Evolutionary conservation across 75 land plant species (phyloP).

Genomic region (Isoetes taiwanensis): DNA sequence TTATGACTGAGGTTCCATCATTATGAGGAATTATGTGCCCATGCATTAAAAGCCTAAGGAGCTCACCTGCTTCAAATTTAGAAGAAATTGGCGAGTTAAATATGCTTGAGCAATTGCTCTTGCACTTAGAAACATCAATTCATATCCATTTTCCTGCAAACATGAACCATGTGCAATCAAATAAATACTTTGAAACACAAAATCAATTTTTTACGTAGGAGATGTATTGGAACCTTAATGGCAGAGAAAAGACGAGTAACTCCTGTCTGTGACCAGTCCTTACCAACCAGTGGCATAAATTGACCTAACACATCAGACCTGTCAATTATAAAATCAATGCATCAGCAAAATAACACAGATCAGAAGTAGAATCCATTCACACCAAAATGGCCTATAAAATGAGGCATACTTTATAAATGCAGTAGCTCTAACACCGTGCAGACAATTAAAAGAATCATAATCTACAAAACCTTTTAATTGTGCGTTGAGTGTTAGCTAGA

Average conservation of each 20-base stretch:
- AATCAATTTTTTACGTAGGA: background rate
- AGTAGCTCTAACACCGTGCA: too few relatives aligned
- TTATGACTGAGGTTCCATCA: too few relatives aligned
- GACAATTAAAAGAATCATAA: too few relatives aligned
- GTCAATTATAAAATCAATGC: background rate
- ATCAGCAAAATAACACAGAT: too few relatives aligned
- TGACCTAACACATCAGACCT: conserved; percentile 99
- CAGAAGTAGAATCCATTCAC: too few relatives aligned
- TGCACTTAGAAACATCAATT: conserved; percentile 90
- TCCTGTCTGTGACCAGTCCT: conserved; percentile 92
- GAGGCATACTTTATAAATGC: too few relatives aligned
- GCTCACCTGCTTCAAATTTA: conserved; percentile 88
- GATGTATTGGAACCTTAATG: conserved; percentile 81
- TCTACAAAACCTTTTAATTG: too few relatives aligned
- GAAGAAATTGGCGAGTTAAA: conserved; percentile 75
- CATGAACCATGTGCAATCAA: background rate
- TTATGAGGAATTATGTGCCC: background rate
- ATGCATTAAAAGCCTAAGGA: background rate
- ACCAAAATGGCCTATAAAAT: too few relatives aligned
- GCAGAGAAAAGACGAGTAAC: conserved; percentile 93
- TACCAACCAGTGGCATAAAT: conserved; percentile 92
- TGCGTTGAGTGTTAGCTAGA: too few relatives aligned
- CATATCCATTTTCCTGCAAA: conserved; percentile 93
- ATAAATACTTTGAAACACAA: background rate
- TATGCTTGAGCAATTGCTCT: conserved; percentile 94